A percentile compares a stretch with the other conserved stretches of the same genome.
These are phyloP conservation scores for Pelargonium australe DNA, from an alignment of 441 rosid species.

Conservation along the genomic window DNA sequence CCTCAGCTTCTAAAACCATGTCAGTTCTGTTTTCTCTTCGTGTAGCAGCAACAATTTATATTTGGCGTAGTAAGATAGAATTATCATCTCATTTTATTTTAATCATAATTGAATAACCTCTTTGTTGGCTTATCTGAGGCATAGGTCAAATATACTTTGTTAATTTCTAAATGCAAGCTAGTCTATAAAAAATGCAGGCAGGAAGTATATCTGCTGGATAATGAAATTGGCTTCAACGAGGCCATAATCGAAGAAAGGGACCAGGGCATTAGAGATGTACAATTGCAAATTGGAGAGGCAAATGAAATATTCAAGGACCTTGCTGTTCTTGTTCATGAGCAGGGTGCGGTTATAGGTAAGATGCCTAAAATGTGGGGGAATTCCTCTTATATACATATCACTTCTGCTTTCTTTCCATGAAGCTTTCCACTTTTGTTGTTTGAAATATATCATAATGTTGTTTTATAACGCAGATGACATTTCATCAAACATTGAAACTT, in stretches of 20 bases:
- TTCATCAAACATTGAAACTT: constrained; percentile 51
- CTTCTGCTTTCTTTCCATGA: constrained; percentile 8
- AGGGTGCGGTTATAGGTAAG: constrained; percentile 64
- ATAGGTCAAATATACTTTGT: constrained; percentile 11
- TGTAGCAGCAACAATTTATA: neutral
- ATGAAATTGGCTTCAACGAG: constrained; percentile 63
- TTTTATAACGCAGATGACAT: constrained; percentile 44
- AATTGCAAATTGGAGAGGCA: constrained; percentile 55
- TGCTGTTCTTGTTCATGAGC: constrained; percentile 67
- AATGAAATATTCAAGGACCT: constrained; percentile 70
- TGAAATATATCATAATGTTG: constrained; percentile 3
- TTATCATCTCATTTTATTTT: neutral
- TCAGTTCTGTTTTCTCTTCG: neutral
- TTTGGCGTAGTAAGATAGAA: neutral
- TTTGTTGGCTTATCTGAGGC: neutral
- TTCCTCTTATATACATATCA: neutral
- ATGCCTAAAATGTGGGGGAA: neutral
- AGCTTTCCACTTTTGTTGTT: constrained; percentile 5
- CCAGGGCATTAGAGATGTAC: constrained; percentile 53
- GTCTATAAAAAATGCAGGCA: constrained; percentile 33
- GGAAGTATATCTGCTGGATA: constrained; percentile 50
- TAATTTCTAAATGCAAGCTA: neutral
- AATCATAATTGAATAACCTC: neutral
- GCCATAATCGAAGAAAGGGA: constrained; percentile 71
- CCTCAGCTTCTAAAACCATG: neutral